These are phyloP conservation scores for Hibiscus mutabilis DNA, from an alignment of 345 rosid genomes.

Conservation along the genomic window DNA sequence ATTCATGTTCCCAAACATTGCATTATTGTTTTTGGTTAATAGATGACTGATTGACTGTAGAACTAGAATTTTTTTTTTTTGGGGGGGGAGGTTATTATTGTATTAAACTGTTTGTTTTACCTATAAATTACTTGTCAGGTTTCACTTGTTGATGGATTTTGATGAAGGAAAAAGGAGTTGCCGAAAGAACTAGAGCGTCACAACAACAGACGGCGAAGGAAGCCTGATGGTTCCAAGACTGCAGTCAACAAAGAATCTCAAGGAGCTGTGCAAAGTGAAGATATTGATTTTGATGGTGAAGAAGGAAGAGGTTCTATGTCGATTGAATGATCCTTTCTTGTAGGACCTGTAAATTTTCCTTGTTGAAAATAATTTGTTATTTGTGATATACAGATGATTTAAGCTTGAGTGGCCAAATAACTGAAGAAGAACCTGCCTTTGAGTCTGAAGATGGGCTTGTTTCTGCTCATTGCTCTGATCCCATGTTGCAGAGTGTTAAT, in stretches of 20 bases:
- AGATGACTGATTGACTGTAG: background rate
- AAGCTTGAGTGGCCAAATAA: slow-evolving; percentile 38
- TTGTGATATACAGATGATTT: slow-evolving; percentile 35
- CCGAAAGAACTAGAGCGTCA: slow-evolving; percentile 87
- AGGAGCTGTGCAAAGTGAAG: slow-evolving; percentile 34
- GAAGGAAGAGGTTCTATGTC: slow-evolving; percentile 49
- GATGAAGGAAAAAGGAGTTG: slow-evolving; percentile 95
- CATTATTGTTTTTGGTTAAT: background rate
- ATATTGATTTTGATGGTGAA: slow-evolving; percentile 43
- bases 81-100: background rate
- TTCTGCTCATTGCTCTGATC: slow-evolving; percentile 39
- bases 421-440: slow-evolving; percentile 48
- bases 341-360: background rate
- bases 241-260: slow-evolving; percentile 32
- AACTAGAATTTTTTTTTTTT: background rate
- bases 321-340: background rate
- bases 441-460: slow-evolving; percentile 53
- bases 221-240: slow-evolving; percentile 39
- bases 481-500: slow-evolving; percentile 41
- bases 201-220: slow-evolving; percentile 73
- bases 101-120: background rate
- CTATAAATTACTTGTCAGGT: slow-evolving; percentile 42
- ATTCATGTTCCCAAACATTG: background rate
- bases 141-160: slow-evolving; percentile 74
- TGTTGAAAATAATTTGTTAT: background rate